Evolutionary conservation across 352 stramenopile genomes (phyloP).

Genomic region (Thalassiosira sp.): DNA sequence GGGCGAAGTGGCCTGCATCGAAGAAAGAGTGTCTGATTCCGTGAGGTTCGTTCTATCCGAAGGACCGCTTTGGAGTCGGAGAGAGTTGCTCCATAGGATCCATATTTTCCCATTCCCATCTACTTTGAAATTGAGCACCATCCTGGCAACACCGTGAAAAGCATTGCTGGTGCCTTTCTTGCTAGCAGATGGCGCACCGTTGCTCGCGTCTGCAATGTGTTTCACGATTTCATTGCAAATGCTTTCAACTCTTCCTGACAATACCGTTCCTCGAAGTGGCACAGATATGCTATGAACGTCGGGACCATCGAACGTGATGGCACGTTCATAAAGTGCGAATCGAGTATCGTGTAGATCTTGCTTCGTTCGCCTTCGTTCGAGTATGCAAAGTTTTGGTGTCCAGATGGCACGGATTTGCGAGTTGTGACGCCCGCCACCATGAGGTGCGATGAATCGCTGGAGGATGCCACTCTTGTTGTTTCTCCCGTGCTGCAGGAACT

Average conservation of each 20-base stretch:
- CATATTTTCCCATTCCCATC: conserved; percentile 91
- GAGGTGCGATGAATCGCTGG: conserved; percentile 92
- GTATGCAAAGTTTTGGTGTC: conserved; percentile 93
- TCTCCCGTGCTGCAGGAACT: conserved; percentile 91
- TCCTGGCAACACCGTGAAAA: conserved; percentile 87
- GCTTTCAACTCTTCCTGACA: conserved; percentile 88
- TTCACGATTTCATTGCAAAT: conserved; percentile 91
- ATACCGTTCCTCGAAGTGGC: conserved; percentile 88
- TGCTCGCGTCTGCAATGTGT: conserved; percentile 91
- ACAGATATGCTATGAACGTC: conserved; percentile 86
- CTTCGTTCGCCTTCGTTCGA: conserved; percentile 90
- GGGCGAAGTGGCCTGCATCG: background rate
- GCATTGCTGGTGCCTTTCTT: conserved; percentile 8
- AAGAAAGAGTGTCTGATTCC: conserved; percentile 13
- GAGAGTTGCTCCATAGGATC: conserved; percentile 92
- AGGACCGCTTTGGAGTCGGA: conserved; percentile 79
- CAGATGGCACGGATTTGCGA: conserved; percentile 88
- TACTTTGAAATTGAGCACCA: conserved; percentile 95
- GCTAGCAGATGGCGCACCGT: conserved; percentile 58
- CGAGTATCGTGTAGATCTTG: conserved; percentile 89
- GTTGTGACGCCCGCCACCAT: conserved; percentile 75
- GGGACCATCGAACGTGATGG: conserved; percentile 93
- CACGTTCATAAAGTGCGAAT: conserved; percentile 91
- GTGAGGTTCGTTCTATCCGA: conserved; percentile 19
- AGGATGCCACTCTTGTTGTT: conserved; percentile 91